Base-by-base conservation (phyloP, 2,329 filamentous ascomycete genomes). In the Bimuria novae-zelandiae region DNA sequence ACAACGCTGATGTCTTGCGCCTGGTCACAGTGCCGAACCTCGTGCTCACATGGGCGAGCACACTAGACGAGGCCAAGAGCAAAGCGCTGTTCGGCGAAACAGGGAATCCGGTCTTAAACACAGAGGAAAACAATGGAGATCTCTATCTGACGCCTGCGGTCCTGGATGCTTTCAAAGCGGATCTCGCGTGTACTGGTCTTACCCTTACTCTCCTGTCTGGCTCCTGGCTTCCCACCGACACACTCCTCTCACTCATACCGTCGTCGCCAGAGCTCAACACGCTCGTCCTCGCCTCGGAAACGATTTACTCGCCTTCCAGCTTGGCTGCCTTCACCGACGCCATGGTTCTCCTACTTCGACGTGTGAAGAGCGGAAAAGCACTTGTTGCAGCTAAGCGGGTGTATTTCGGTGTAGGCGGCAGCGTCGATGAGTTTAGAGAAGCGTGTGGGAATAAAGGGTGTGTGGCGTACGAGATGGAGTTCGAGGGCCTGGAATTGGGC, bases 391-490 rank as follows among this genome's bases (percentile, higher is more conserved):
- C 90, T 1, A 94, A 94, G 76, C 83, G 84, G 59, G 80, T 92
- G 10, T 94, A 94, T 73, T 94, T 94, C 73, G 90, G 90, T 2
- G 90, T 94, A 4, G 90, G 90, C 0, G 90, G 90, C 0, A 92
- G 89, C 17, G 81, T 94, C 19, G 88, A 91, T 69, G 89, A 89
- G 59, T 90, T 94, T 62, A 75, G 78, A 52, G 71, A 74, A 42
- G 75, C 75, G 45, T 78, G 76, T 59, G 65, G 71, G 21, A 69
- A 69, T 37, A 65, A 64, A 25, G 76, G 77, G 4, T 75, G 74
- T 19, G 77, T 80, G 23, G 78, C 75, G 12, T 75, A 74, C 51
- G 79, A 81, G 61, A 72, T 80, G 44, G 79, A 80, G 48, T 79
- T 80, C 49, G 76, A 79, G 32, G 73, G 74, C 7, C 63, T 78